A percentile compares a stretch with the other conserved stretches of the same genome.
Evolutionary conservation across 768 basidiomycete genomes (phyloP).

Genomic region (Mycena floridula): DNA sequence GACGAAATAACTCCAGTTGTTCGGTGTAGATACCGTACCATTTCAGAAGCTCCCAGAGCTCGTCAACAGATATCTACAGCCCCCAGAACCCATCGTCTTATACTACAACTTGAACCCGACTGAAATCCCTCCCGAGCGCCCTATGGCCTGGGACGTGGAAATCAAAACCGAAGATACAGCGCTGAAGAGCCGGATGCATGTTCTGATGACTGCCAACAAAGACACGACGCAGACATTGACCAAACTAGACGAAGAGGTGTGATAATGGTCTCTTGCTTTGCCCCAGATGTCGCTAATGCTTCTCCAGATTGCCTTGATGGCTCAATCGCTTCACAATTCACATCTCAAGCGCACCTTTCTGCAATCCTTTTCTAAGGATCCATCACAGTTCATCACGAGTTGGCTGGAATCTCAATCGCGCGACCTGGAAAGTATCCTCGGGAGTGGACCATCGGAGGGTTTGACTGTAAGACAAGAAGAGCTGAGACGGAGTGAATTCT

Average conservation of each 20-base stretch:
- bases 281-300: not conserved
- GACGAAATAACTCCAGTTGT: conserved; percentile 41
- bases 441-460: conserved; percentile 78
- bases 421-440: conserved; percentile 85
- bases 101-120: conserved; percentile 70
- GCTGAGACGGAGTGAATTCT: conserved; percentile 83
- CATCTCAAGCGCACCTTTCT: conserved; percentile 86
- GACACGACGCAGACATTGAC: conserved; percentile 62
- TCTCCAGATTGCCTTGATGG: conserved; percentile 76
- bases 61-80: conserved; percentile 70
- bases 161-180: conserved; percentile 78
- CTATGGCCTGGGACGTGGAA: conserved; percentile 82
- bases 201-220: conserved; percentile 62
- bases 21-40: conserved; percentile 58
- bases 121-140: conserved; percentile 57
- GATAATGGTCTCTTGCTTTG: too few species aligned
- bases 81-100: conserved; percentile 77
- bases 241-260: conserved; percentile 87
- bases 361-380: conserved; percentile 72
- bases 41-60: conserved; percentile 84
- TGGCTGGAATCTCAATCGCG: conserved; percentile 92
- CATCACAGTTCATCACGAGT: conserved; percentile 76
- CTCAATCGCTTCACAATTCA: conserved; percentile 82
- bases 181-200: conserved; percentile 69
- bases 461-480: conserved; percentile 83